Evolutionary conservation across 345 rosid species (phyloP), one percentile per base, ranked within the genome.

Genomic region (Brassica napus): DNA sequence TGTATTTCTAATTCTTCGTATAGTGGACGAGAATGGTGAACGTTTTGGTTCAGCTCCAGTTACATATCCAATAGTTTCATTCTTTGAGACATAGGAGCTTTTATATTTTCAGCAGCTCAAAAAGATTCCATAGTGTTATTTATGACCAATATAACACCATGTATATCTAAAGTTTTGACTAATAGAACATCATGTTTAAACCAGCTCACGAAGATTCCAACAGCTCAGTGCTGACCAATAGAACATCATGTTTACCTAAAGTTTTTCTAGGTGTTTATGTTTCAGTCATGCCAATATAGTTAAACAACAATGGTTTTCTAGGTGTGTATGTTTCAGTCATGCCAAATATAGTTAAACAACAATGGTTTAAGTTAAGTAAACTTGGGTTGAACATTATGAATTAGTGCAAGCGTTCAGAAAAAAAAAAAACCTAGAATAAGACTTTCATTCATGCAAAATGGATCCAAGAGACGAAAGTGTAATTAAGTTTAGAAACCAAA

Each of bases 21-120:
- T 8, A 35, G 42, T 7, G 6, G 93, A 92, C 78, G 86, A 79
- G 64, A 85, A 77, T 64, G 93, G 97, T 92, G 47, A 82, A 89
- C n/a, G 24, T 6, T 54, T 24, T 30, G 32, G 18, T 49, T 9
- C 54, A 69, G 2, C 23, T 55, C 12, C 72, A 66, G 21, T 52
- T 52, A 52, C 21, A 52, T 52, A 44, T 11, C 52, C 52, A 44
- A n/a, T 11, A 44, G 54, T 44, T 44, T 44, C 54, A 44, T 44
- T 11, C 16, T 44, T 44, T 4, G 15, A 44, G 54, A 12, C 1
- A 44, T 12, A 44, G 54, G 15, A 44, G 54, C 15, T 21, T 11
- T 12, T n/a, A 12, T 39, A 39, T 9, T 39, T 39, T 6, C 39
- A 6, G 39, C 39, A 39, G 47, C 47, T 39, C 0, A 9, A 3